Base-by-base conservation (phyloP, 495 filamentous ascomycete genomes). In the Neurospora sp. region DNA sequence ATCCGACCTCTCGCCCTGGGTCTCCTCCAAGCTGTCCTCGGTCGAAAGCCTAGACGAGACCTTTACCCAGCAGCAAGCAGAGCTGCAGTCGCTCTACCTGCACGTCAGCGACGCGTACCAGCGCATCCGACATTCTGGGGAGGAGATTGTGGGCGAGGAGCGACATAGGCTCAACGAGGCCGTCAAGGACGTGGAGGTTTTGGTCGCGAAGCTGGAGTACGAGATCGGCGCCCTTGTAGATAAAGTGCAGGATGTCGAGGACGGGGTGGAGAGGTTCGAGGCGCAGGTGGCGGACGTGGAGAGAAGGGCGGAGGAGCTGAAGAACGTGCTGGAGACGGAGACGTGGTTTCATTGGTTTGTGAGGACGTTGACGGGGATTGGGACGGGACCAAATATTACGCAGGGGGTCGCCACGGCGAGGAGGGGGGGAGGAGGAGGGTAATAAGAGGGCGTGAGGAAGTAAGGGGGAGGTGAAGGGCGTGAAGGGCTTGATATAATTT, bases 131-230 rank as follows among this genome's bases (percentile, higher is more conserved):
- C 88, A 92, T 68, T 83, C 85, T 53, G 89, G 89, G 6, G 88
- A 89, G 69, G 89, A 93, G 70, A 82, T 93, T 27, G 78, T 97
- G 10, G 84, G 84, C 1, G 88, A 90, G 39, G 91, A 96, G 83
- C 86, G 89, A 38, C 82, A 85, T 39, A 82, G 87, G 38, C 82
- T 97, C 69, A 89, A 85, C 38, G 96, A 97, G 73, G 86, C 85
- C 39, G 86, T 96, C 71, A 92, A 91, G 79, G 92, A 94, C 73
- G 87, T 98, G 22, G 96, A 97, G 79, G 84, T 90, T 27, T 84
- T 97, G 53, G 90, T 90, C 7, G 93, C 93, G 27, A 96, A 95
- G 85, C 85, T 99, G 73, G 95, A 99, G 77, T 99, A 99, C 80
- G 96, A 99, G 83, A 88, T 98, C 42, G 88, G 89, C 70, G 91